phyloP scores from a whole-genome alignment of 73 alveolate genomes.

The Paramecium sonneborni region DNA sequence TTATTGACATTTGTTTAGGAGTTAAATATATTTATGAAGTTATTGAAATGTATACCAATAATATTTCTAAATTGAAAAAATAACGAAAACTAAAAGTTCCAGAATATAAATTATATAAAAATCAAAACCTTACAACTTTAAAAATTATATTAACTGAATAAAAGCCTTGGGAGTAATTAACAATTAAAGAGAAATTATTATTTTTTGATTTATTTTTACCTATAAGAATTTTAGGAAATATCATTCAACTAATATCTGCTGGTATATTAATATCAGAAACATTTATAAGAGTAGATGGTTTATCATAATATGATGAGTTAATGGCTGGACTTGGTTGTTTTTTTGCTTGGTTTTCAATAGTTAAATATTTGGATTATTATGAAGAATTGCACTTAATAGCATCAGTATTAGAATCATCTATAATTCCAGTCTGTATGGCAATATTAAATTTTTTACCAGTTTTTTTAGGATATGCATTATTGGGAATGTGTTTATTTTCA shows the following conservation, averaged over 20 bases:
- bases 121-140: slow-evolving; percentile 16
- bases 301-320: slow-evolving; percentile 63
- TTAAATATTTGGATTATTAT: slow-evolving; percentile 72
- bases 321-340: slow-evolving; percentile 72
- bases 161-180: slow-evolving; percentile 52
- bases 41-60: slow-evolving; percentile 23
- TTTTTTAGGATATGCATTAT: slow-evolving; percentile 72
- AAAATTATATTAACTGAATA: slow-evolving; percentile 20
- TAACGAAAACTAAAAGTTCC: neutral
- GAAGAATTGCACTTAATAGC: slow-evolving; percentile 71
- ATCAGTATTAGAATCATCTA: slow-evolving; percentile 64
- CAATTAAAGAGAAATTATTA: slow-evolving; percentile 41
- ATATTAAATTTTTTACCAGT: slow-evolving; percentile 71
- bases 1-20: neutral
- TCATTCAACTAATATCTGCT: slow-evolving; percentile 71
- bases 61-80: slow-evolving; percentile 7
- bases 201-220: slow-evolving; percentile 72
- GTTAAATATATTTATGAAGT: slow-evolving; percentile 38
- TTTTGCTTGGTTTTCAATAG: slow-evolving; percentile 69
- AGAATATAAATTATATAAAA: neutral
- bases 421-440: slow-evolving; percentile 72
- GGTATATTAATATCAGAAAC: slow-evolving; percentile 69
- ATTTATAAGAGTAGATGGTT: slow-evolving; percentile 63
- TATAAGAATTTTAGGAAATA: slow-evolving; percentile 70
- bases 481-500: slow-evolving; percentile 80